A percentile compares a stretch with the other conserved stretches of the same genome.
These are phyloP conservation scores for Phytophthora multivora DNA, from an alignment of 352 stramenopile genomes.

Conservation along the genomic window DNA sequence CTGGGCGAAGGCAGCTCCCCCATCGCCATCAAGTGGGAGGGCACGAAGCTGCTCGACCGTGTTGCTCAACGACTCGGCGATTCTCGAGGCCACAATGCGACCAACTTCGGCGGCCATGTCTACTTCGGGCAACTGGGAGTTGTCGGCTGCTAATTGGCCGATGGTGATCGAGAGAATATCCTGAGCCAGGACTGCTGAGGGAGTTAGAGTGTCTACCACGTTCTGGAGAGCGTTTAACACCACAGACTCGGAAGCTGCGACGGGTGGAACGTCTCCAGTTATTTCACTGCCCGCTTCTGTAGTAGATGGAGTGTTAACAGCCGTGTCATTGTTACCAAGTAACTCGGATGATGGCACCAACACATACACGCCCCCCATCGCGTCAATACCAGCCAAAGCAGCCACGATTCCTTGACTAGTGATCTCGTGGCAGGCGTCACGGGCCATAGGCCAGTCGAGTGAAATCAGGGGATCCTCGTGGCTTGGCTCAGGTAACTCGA, in stretches of 20 bases:
- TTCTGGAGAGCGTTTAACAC: slow-evolving; percentile 29
- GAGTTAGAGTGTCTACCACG: slow-evolving; percentile 21
- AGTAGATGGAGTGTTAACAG: background rate
- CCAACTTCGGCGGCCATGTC: slow-evolving; percentile 44
- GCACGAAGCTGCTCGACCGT: slow-evolving; percentile 32
- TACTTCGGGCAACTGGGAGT: background rate
- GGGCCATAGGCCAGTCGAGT: slow-evolving; percentile 15
- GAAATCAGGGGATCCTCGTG: background rate
- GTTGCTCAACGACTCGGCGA: slow-evolving; percentile 39
- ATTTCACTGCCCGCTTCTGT: background rate
- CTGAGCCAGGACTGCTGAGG: slow-evolving; percentile 19
- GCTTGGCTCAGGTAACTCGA: slow-evolving; percentile 8
- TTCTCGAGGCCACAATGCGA: slow-evolving; percentile 44
- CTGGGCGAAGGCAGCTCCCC: slow-evolving; percentile 11
- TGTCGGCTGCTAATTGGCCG: slow-evolving; percentile 9
- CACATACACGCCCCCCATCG: slow-evolving; percentile 9
- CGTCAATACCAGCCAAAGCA: slow-evolving; percentile 25
- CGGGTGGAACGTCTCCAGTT: background rate
- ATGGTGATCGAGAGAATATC: slow-evolving; percentile 26
- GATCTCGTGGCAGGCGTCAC: slow-evolving; percentile 10
- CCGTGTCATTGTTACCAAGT: slow-evolving; percentile 13
- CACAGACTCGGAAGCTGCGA: slow-evolving; percentile 10
- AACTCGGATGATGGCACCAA: background rate
- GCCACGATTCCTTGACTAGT: slow-evolving; percentile 19
- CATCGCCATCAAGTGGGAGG: slow-evolving; percentile 5